Percentiles rank a stretch among this genome's conserved stretches.
These are phyloP conservation scores for Aspergillus clavatus DNA, from an alignment of 2,329 filamentous ascomycete genomes.

Conservation along the genomic window DNA sequence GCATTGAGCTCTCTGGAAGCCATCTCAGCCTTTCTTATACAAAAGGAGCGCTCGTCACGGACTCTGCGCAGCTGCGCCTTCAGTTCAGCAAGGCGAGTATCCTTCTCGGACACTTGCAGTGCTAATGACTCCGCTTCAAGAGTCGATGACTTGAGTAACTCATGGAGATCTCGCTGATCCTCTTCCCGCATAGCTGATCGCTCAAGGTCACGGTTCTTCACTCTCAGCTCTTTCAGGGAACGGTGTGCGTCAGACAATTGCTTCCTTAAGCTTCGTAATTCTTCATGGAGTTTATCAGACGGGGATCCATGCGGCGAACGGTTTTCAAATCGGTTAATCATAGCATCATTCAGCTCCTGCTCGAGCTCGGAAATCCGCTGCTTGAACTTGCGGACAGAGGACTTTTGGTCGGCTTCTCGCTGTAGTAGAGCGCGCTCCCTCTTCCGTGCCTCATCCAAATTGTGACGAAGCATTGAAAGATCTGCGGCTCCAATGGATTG, in stretches of 20 bases:
- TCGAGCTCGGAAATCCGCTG: slow-evolving; percentile 63
- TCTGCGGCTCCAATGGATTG: slow-evolving; percentile 41
- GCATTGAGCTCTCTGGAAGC: slow-evolving; percentile 41
- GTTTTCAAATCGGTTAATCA: slow-evolving; percentile 48
- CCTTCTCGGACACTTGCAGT: slow-evolving; percentile 65
- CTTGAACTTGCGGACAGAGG: slow-evolving; percentile 59
- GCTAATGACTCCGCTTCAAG: slow-evolving; percentile 62
- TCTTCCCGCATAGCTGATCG: slow-evolving; percentile 46
- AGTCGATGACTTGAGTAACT: slow-evolving; percentile 44
- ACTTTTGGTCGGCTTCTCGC: slow-evolving; percentile 61
- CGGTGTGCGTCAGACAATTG: slow-evolving; percentile 59
- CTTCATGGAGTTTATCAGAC: slow-evolving; percentile 42
- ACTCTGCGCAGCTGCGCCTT: slow-evolving; percentile 61
- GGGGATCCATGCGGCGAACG: slow-evolving; percentile 52
- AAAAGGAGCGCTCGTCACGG: slow-evolving; percentile 43
- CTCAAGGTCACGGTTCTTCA: slow-evolving; percentile 48
- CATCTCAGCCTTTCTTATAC: slow-evolving; percentile 38
- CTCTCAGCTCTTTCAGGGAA: slow-evolving; percentile 52
- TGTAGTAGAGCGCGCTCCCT: slow-evolving; percentile 62
- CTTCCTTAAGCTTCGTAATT: slow-evolving; percentile 55
- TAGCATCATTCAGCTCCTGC: slow-evolving; percentile 60
- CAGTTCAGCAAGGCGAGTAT: slow-evolving; percentile 56
- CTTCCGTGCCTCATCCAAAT: slow-evolving; percentile 59
- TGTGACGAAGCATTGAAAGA: slow-evolving; percentile 57
- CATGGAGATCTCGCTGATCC: slow-evolving; percentile 42